Conservation (phyloP, 495 filamentous ascomycete genomes). For the Amorphotheca resinae region DNA sequence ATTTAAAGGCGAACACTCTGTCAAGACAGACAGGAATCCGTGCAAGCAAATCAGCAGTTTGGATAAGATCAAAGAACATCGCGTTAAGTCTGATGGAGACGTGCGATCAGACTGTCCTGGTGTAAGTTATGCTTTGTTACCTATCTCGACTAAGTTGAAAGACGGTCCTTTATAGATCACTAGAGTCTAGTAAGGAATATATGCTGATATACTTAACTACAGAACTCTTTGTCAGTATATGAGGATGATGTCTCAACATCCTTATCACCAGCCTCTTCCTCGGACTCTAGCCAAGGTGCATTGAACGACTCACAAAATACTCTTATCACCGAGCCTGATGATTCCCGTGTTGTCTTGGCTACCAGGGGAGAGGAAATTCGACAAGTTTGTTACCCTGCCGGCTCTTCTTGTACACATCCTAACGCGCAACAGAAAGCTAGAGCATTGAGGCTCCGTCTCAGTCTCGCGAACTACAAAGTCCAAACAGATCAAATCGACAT, state of each 20-base stretch:
- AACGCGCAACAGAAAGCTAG: conserved; percentile 31
- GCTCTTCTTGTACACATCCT: background rate
- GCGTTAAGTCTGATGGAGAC: background rate
- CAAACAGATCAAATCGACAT: conserved; percentile 37
- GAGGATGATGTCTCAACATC: background rate
- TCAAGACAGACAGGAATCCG: background rate
- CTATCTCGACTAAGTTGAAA: no score
- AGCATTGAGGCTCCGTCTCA: conserved; percentile 35
- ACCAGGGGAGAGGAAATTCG: conserved; percentile 2
- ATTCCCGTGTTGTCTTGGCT: background rate
- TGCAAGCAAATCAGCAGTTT: no score
- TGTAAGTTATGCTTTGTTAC: no score
- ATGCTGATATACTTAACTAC: background rate
- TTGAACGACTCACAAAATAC: conserved; percentile 17
- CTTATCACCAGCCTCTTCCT: conserved; percentile 5
- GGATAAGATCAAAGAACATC: no score
- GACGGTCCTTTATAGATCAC: no score
- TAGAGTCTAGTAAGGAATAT: no score
- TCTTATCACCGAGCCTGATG: conserved; percentile 12
- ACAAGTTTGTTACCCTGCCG: background rate
- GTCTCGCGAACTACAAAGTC: conserved; percentile 41
- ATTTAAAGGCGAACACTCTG: no score
- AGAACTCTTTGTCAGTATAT: background rate
- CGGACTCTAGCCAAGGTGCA: background rate
- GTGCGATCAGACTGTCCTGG: background rate